phyloP scores from a whole-genome alignment of 345 rosid species.

The Melastoma malabathricum region DNA sequence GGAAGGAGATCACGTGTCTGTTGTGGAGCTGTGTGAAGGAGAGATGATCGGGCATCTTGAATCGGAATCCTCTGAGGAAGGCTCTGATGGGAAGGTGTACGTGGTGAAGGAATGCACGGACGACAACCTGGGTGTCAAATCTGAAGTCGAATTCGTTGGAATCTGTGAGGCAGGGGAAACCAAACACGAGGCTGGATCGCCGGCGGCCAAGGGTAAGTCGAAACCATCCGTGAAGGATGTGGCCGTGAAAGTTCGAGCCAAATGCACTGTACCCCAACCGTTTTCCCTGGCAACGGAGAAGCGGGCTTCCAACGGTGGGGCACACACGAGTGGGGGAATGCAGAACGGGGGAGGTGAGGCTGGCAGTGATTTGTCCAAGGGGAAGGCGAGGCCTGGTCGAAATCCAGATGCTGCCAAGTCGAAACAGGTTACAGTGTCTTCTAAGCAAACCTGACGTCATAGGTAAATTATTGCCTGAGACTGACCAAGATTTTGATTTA shows the following conservation, averaged over 20 bases:
- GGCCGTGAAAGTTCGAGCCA: slow-evolving; percentile 31
- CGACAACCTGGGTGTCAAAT: slow-evolving; percentile 32
- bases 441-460: not conserved
- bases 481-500: slow-evolving; percentile 1
- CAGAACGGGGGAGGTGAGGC: slow-evolving; percentile 9
- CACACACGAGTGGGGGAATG: slow-evolving; percentile 17
- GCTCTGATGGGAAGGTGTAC: slow-evolving; percentile 47
- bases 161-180: slow-evolving; percentile 17
- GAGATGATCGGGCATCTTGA: slow-evolving; percentile 32
- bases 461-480: not conserved
- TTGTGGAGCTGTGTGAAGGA: slow-evolving; percentile 27
- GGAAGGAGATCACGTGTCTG: slow-evolving; percentile 25
- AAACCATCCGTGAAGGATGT: slow-evolving; percentile 21
- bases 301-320: slow-evolving; percentile 52
- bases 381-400: not conserved
- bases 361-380: not conserved
- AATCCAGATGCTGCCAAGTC: no score
- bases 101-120: slow-evolving; percentile 76
- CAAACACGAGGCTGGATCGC: slow-evolving; percentile 15
- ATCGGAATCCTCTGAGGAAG: slow-evolving; percentile 34
- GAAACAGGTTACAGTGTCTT: no score
- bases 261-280: slow-evolving; percentile 77
- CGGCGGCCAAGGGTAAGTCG: slow-evolving; percentile 18
- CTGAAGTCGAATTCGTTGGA: slow-evolving; percentile 17
- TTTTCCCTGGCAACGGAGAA: slow-evolving; percentile 76